phyloP scores from a whole-genome alignment of 2,329 filamentous ascomycete species.

The Aquanectria penicillioides region DNA sequence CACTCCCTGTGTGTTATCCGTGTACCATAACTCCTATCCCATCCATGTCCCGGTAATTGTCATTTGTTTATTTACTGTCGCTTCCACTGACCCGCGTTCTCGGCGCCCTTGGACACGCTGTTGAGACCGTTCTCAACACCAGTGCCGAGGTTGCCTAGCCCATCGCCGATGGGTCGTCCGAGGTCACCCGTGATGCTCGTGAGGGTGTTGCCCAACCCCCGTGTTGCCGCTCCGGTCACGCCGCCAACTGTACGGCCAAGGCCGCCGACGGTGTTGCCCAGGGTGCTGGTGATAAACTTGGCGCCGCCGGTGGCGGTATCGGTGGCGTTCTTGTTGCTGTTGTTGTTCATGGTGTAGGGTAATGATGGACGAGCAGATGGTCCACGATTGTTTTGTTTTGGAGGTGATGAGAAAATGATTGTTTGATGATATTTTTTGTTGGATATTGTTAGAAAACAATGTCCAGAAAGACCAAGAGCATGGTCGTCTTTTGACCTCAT shows the following conservation, averaged over 20 bases:
- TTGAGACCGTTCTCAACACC: constrained; percentile 63
- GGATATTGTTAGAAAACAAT: background rate
- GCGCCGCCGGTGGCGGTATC: constrained; percentile 48
- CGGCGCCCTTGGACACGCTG: constrained; percentile 62
- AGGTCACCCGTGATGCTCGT: constrained; percentile 62
- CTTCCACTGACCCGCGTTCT: constrained; percentile 69
- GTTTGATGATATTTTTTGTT: background rate
- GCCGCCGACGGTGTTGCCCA: constrained; percentile 55
- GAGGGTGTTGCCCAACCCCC: constrained; percentile 66
- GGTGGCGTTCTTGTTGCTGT: constrained; percentile 36
- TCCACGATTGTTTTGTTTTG: constrained; percentile 2
- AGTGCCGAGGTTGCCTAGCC: constrained; percentile 60
- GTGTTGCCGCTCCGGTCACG: constrained; percentile 61
- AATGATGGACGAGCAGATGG: constrained; percentile 9
- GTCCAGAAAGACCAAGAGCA: background rate
- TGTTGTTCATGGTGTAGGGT: constrained; percentile 34
- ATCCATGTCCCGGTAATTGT: too few species aligned
- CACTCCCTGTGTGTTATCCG: too few species aligned
- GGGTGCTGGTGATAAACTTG: constrained; percentile 52
- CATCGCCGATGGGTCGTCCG: constrained; percentile 66
- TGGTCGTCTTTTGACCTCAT: constrained; percentile 7
- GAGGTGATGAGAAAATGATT: background rate
- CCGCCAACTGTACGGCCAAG: constrained; percentile 52
- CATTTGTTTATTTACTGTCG: constrained; percentile 46
- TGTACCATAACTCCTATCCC: too few species aligned